A percentile compares a stretch with the other conserved stretches of the same genome.
These are phyloP conservation scores for Actinomucor elegans DNA, from an alignment of 371 early-diverging fungal species.

Conservation along the genomic window DNA sequence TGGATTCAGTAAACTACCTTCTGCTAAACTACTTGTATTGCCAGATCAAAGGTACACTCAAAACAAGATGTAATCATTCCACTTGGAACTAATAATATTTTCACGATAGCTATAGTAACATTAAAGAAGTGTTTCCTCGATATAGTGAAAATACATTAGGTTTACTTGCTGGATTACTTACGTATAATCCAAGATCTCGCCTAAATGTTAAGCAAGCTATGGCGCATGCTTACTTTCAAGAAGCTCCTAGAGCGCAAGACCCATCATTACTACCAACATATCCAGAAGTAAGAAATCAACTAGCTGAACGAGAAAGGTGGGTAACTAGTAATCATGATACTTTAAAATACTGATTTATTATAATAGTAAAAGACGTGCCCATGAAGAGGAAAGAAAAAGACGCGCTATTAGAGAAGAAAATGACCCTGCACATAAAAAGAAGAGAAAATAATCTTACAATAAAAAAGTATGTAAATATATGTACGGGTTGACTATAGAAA, in stretches of 20 bases:
- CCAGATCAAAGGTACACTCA: slow-evolving; percentile 55
- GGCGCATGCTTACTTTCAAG: slow-evolving; percentile 75
- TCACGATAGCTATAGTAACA: slow-evolving; percentile 48
- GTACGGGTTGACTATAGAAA: no score
- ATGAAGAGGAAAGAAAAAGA: slow-evolving; percentile 23
- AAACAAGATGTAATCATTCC: no score
- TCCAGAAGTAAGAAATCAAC: slow-evolving; percentile 62
- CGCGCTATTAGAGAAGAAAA: slow-evolving; percentile 8
- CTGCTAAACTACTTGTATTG: slow-evolving; percentile 42
- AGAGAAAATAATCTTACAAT: background rate
- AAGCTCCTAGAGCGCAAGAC: slow-evolving; percentile 65
- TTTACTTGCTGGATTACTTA: slow-evolving; percentile 77
- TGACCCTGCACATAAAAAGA: background rate
- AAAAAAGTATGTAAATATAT: no score
- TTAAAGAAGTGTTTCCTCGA: slow-evolving; percentile 60
- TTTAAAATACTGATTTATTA: no score
- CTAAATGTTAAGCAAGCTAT: slow-evolving; percentile 74
- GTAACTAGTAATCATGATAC: no score
- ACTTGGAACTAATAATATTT: no score
- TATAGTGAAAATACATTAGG: slow-evolving; percentile 62
- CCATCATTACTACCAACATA: slow-evolving; percentile 65
- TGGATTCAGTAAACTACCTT: slow-evolving; percentile 65
- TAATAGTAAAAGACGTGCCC: slow-evolving; percentile 13
- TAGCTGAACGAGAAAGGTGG: slow-evolving; percentile 43
- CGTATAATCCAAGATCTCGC: slow-evolving; percentile 78